Conservation (phyloP, 306 rosid species). For the Neltuma alba region DNA sequence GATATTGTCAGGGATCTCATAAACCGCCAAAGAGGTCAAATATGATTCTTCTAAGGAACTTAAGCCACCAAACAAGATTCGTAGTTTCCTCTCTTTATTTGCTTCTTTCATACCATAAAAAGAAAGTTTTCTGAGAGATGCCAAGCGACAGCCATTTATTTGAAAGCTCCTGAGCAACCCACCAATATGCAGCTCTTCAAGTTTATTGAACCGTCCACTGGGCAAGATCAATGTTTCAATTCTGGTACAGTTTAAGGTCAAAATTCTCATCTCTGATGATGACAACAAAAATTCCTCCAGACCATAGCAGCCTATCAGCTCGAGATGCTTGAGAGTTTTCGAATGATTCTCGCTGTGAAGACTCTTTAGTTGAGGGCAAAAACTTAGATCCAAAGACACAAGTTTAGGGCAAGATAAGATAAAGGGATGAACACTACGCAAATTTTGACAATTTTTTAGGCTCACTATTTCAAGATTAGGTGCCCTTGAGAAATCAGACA, state of each 20-base stretch:
- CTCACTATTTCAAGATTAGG: neutral
- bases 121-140: neutral
- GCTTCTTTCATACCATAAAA: neutral
- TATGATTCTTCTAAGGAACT: neutral
- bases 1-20: neutral
- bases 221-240: neutral
- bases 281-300: neutral
- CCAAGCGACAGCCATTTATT: neutral
- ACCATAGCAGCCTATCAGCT: neutral
- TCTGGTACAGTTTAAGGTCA: neutral
- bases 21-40: neutral
- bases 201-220: neutral
- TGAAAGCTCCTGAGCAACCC: neutral
- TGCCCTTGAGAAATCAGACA: neutral
- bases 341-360: neutral
- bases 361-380: neutral
- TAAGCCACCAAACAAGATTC: neutral
- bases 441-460: neutral
- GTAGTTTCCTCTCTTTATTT: neutral
- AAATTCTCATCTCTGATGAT: neutral
- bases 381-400: neutral
- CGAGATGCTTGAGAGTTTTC: neutral
- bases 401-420: neutral
- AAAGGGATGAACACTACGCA: neutral
- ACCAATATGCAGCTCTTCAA: neutral